Conservation (phyloP, 1,284 basidiomycete species). For the Marasmius tenuissimus region DNA sequence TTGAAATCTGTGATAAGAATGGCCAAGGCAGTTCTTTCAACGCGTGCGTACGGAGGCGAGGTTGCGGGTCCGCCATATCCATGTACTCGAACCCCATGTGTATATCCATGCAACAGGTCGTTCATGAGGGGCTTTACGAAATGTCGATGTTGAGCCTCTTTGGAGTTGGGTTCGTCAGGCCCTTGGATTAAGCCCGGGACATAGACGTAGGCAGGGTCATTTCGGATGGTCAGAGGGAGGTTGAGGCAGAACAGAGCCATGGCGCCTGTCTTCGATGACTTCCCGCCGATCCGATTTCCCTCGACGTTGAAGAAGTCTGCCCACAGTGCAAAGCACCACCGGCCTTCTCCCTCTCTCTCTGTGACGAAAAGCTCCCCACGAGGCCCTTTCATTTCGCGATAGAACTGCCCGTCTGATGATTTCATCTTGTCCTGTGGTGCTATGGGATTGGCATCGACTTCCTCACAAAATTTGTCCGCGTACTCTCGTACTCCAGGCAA, state of each 20-base stretch:
- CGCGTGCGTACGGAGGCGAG: neutral
- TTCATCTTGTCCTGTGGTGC: neutral
- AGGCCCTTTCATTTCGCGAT: neutral
- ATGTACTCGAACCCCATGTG: neutral
- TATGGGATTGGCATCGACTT: neutral
- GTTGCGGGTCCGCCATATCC: neutral
- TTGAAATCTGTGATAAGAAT: neutral
- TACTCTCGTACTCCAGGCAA: neutral
- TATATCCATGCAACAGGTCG: neutral
- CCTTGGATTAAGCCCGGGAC: neutral
- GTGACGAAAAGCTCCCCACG: neutral
- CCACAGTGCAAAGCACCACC: neutral
- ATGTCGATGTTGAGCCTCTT: neutral
- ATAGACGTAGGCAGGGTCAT: neutral
- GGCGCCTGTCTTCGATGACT: neutral
- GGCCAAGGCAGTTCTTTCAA: neutral
- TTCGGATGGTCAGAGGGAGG: neutral
- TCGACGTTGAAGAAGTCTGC: neutral
- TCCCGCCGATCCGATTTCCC: neutral
- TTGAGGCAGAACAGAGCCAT: neutral
- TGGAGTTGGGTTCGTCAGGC: neutral
- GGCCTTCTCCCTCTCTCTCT: neutral
- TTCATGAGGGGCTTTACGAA: neutral
- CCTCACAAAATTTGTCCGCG: neutral
- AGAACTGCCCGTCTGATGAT: neutral